phyloP scores from a whole-genome alignment of 2,329 filamentous ascomycete genomes.

The Trichophyton benhamiae region DNA sequence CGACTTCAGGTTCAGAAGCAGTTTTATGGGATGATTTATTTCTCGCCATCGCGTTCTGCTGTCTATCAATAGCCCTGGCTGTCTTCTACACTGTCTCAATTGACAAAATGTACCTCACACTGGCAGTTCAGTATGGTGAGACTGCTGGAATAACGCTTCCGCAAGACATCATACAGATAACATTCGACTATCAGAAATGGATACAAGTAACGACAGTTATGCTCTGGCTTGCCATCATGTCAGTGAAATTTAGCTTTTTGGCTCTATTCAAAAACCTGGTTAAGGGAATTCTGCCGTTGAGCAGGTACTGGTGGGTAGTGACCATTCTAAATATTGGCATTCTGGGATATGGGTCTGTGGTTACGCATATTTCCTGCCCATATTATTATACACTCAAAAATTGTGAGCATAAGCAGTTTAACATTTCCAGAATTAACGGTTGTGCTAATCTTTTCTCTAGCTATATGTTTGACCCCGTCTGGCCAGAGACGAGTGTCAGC shows the following conservation, averaged over 20 bases:
- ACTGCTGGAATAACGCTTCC: neutral
- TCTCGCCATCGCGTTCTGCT: neutral
- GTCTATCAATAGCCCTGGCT: neutral
- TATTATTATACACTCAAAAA: slow-evolving; percentile 2
- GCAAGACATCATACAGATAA: neutral
- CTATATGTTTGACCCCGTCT: neutral
- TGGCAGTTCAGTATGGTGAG: neutral
- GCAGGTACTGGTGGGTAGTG: slow-evolving; percentile 1
- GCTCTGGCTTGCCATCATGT: neutral
- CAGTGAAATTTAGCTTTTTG: neutral
- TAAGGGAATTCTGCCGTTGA: neutral
- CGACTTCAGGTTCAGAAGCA: neutral
- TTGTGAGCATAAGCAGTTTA: neutral
- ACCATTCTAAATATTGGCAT: neutral
- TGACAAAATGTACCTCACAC: neutral
- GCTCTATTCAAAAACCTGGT: neutral
- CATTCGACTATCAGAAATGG: slow-evolving; percentile 4
- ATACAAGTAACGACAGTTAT: neutral
- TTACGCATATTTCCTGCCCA: neutral
- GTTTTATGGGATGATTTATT: slow-evolving; percentile 1
- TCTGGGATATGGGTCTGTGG: neutral
- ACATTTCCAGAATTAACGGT: neutral
- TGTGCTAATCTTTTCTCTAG: neutral
- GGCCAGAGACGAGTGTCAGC: neutral
- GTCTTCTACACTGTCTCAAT: neutral